Evolutionary conservation across 148 eudicot genomes (phyloP), one percentile per base, ranked within the genome.

Genomic region (Camellia granthamiana): DNA sequence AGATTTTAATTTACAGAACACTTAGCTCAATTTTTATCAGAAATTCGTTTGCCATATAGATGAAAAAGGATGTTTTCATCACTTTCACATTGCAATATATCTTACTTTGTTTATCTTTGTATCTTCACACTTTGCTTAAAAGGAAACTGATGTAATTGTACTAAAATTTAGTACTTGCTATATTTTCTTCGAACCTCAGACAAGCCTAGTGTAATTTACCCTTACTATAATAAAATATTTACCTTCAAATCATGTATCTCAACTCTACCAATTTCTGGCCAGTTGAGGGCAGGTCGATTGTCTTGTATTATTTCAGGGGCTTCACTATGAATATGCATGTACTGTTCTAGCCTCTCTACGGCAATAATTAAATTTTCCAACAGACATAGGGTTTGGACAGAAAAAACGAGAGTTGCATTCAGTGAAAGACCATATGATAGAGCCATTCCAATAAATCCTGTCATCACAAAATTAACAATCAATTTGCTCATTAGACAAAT

Each of bases 361-460:
- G 92, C 89, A 69, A 94, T 88, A 70, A 92, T 92, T 23, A 87
- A 84, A 82, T 94, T 94, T 61, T 90, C 89, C 62, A 91, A 41
- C 43, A 72, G 78, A 85, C 98, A 92, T 77, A 91, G 97, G 79
- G 82, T 81, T 85, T 94, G 94, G 71, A 94, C 90, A 4, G 95
- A 90, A 44, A 71, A 69, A 82, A 92, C 94, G 71, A 94, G 61
- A 47, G 88, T 83, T 83, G 77, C 83, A 80, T 91, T 90, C 41
- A 94, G 78, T 11, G 98, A 86, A 64, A 94, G 97, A 80, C 98
- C 98, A 81, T 94, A 94, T 51, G 98, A 94, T 72, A 94, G 78
- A 30, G 93, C 92, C 97, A 92, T 91, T 77, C 97, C 97, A 42
- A 94, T 85, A 67, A 91, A 91, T 76, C 98, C 98, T 94, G 93